These are phyloP conservation scores for Xylaria telfairii DNA, from an alignment of 495 filamentous ascomycete genomes.

Conservation along the genomic window DNA sequence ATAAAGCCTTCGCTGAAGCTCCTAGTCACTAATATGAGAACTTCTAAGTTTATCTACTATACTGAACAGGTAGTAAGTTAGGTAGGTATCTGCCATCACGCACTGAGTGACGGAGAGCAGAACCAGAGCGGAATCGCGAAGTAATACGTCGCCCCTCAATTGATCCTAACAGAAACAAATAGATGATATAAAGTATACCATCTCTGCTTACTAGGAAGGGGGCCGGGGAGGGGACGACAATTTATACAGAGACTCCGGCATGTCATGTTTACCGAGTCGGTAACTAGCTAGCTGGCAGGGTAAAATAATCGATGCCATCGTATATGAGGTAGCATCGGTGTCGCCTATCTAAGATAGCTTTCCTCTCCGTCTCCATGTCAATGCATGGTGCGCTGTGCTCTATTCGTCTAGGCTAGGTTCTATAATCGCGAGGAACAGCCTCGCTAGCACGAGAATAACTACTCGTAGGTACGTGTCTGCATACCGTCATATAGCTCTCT, in stretches of 20 bases:
- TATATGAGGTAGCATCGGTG: background rate
- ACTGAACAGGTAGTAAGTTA: no score
- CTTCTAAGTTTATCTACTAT: background rate
- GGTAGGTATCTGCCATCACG: background rate
- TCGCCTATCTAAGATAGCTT: background rate
- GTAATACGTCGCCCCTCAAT: background rate
- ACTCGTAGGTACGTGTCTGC: background rate
- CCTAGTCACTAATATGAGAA: no score
- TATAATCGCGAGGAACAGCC: background rate
- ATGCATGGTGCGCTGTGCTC: background rate
- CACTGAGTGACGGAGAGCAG: background rate
- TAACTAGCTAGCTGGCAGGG: background rate
- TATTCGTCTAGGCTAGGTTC: background rate
- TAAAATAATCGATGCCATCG: background rate
- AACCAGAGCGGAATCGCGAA: background rate
- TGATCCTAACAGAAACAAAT: background rate
- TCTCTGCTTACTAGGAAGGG: background rate
- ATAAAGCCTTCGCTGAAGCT: background rate
- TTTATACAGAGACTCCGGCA: background rate
- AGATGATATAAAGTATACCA: background rate
- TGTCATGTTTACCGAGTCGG: background rate
- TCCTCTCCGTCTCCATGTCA: background rate
- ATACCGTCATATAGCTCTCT: background rate
- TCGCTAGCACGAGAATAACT: background rate
- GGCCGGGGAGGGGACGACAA: background rate